These are phyloP conservation scores for Cordyceps cicadae DNA, from an alignment of 2,329 filamentous ascomycete species.

Conservation along the genomic window DNA sequence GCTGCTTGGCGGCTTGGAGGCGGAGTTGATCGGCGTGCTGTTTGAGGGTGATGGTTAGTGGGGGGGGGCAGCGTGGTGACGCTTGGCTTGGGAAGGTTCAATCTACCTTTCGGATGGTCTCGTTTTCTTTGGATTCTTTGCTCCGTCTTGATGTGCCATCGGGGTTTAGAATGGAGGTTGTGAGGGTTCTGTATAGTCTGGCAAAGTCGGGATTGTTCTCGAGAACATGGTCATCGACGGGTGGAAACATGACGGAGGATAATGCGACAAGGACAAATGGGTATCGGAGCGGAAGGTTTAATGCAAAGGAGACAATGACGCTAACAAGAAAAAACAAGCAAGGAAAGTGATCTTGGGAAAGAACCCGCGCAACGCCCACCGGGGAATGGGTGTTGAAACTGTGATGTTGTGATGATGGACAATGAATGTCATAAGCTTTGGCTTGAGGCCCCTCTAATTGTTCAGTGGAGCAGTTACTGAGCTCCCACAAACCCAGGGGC, in stretches of 20 bases:
- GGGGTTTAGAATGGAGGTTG: constrained; percentile 44
- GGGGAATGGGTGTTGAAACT: not conserved
- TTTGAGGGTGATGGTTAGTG: not conserved
- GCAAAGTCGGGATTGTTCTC: constrained; percentile 52
- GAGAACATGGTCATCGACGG: constrained; percentile 46
- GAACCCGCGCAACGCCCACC: not conserved
- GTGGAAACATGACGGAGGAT: constrained; percentile 43
- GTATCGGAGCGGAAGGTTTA: not conserved
- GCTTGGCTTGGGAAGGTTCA: constrained; percentile 11
- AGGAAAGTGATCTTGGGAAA: not conserved
- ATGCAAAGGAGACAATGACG: not conserved
- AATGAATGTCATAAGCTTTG: not conserved
- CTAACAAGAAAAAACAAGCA: not conserved
- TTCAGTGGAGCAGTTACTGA: not conserved
- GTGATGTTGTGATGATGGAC: not conserved
- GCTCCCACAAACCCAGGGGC: too few relatives aligned
- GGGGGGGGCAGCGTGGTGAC: not conserved
- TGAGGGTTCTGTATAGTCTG: constrained; percentile 45
- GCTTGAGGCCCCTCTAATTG: not conserved
- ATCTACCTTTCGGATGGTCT: constrained; percentile 39
- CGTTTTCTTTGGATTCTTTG: constrained; percentile 40
- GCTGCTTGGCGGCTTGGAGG: constrained; percentile 37
- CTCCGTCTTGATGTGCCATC: constrained; percentile 51
- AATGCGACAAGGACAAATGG: not conserved
- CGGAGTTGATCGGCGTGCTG: constrained; percentile 44